A percentile compares a stretch with the other conserved stretches of the same genome.
Conservation (phyloP, 2,329 filamentous ascomycete genomes). For the Alternaria ethzedia region DNA sequence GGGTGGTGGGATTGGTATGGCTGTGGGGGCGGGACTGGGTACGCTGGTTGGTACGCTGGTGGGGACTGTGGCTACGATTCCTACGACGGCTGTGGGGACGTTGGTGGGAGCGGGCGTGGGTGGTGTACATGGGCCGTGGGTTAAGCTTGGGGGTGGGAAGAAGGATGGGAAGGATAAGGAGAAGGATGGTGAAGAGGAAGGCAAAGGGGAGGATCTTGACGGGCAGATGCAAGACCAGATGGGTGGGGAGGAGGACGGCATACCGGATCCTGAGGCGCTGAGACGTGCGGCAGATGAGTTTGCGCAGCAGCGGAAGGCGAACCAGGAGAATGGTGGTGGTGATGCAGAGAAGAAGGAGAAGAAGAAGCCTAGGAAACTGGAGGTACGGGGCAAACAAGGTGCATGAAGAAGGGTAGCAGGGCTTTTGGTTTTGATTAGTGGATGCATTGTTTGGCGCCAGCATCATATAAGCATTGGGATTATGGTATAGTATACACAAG, state of each 20-base stretch:
- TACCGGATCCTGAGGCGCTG: conserved; percentile 34
- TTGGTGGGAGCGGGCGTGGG: conserved; percentile 52
- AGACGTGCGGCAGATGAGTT: conserved; percentile 30
- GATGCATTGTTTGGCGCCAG: not conserved
- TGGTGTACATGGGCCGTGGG: conserved; percentile 52
- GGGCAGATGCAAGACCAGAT: not conserved
- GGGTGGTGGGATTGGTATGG: conserved; percentile 52
- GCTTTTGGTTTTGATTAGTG: not conserved
- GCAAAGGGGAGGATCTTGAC: conserved; percentile 6
- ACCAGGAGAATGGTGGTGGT: conserved; percentile 2
- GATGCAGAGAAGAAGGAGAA: conserved; percentile 13
- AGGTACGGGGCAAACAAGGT: conserved; percentile 26
- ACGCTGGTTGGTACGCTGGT: conserved; percentile 52
- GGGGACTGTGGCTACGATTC: conserved; percentile 49
- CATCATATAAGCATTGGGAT: not conserved
- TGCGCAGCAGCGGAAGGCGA: conserved; percentile 1
- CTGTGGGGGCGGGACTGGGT: conserved; percentile 50
- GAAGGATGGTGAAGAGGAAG: conserved; percentile 14
- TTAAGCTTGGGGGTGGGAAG: conserved; percentile 44
- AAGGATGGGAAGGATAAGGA: conserved; percentile 13
- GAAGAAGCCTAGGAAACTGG: conserved; percentile 36
- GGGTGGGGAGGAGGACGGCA: conserved; percentile 21
- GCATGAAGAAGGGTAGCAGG: not conserved
- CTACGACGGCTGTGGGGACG: conserved; percentile 49
- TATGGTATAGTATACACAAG: not conserved